Percentiles rank a stretch among this genome's conserved stretches.
phyloP scores from a whole-genome alignment of 306 rosid genomes.

The Gleditsia sinensis region DNA sequence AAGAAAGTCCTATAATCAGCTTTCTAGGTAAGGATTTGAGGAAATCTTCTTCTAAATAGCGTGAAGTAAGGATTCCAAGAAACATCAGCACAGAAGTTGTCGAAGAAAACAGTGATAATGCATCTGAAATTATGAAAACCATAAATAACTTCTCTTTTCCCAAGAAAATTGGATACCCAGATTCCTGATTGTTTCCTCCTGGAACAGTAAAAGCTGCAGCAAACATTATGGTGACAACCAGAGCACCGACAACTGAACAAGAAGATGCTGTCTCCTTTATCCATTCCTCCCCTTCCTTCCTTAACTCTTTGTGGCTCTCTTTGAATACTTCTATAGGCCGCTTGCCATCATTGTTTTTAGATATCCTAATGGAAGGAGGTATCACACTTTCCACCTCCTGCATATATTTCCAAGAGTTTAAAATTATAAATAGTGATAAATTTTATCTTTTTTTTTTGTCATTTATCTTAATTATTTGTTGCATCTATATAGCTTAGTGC shows the following conservation, averaged over 20 bases:
- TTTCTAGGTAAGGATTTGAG: background rate
- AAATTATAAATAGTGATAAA: too few relatives aligned
- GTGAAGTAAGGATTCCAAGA: background rate
- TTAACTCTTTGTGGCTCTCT: background rate
- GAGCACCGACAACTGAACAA: background rate
- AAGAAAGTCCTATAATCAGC: background rate
- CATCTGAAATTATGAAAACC: background rate
- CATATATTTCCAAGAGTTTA: too few relatives aligned
- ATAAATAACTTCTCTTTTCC: background rate
- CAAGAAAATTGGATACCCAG: background rate
- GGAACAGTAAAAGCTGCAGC: background rate
- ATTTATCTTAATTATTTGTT: too few relatives aligned
- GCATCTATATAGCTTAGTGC: too few relatives aligned
- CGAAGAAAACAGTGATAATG: background rate
- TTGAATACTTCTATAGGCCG: background rate
- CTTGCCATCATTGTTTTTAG: background rate
- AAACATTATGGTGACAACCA: background rate
- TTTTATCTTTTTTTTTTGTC: too few relatives aligned
- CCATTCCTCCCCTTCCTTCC: constrained; percentile 19
- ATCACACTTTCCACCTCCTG: constrained; percentile 9
- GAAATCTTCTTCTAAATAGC: background rate
- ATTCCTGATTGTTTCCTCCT: constrained; percentile 1
- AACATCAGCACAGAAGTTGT: background rate
- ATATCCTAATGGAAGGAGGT: background rate
- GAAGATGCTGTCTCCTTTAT: background rate